Conservation (phyloP, 257 asterid species). For the Ilex asprella region DNA sequence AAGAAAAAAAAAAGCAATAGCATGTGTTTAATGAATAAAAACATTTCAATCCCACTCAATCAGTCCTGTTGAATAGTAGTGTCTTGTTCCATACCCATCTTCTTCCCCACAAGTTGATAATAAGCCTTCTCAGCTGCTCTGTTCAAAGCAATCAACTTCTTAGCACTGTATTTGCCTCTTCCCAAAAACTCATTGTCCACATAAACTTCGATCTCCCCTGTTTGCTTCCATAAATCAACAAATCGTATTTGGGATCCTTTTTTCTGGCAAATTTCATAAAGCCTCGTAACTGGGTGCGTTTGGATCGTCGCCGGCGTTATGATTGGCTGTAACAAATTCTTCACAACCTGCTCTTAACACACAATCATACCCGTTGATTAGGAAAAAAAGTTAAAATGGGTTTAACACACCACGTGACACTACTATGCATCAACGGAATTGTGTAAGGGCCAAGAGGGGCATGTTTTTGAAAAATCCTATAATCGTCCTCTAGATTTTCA, state of each 20-base stretch:
- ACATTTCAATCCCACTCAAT: no score
- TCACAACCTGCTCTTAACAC: slow-evolving; percentile 34
- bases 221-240: slow-evolving; percentile 53
- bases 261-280: slow-evolving; percentile 69
- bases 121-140: slow-evolving; percentile 80
- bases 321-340: slow-evolving; percentile 49
- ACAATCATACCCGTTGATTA: slow-evolving; percentile 1
- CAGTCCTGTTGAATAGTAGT: no score
- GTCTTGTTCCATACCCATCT: no score
- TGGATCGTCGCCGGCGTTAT: slow-evolving; percentile 70
- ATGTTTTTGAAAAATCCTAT: no score
- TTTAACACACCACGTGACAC: no score
- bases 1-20: no score
- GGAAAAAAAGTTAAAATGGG: slow-evolving; percentile 2
- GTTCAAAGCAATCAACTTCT: slow-evolving; percentile 66
- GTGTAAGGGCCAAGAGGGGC: no score
- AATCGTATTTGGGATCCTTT: slow-evolving; percentile 51
- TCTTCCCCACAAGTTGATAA: slow-evolving; percentile 34
- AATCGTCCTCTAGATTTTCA: no score
- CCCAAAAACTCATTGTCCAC: slow-evolving; percentile 53
- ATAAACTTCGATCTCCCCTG: slow-evolving; percentile 51
- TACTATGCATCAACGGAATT: no score
- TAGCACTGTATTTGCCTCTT: slow-evolving; percentile 54
- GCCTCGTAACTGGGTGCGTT: slow-evolving; percentile 67
- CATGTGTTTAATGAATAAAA: no score